Evolutionary conservation across 2,329 filamentous ascomycete species (phyloP).

Genomic region (Penicillium expansum): DNA sequence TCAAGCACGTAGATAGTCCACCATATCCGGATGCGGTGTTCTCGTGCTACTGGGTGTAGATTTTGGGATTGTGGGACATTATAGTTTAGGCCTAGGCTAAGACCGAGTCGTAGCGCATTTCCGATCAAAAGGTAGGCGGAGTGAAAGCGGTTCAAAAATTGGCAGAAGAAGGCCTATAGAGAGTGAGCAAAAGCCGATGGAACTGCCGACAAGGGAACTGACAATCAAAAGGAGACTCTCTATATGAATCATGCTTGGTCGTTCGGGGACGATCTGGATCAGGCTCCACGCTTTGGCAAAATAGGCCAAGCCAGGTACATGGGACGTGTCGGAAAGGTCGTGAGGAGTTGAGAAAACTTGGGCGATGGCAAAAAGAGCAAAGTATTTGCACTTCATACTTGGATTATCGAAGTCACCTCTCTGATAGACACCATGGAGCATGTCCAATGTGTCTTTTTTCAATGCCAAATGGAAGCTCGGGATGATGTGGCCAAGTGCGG

Average conservation of each 20-base stretch:
- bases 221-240: conserved; percentile 41
- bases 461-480: conserved; percentile 31
- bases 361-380: conserved; percentile 41
- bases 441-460: conserved; percentile 34
- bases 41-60: conserved; percentile 32
- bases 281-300: conserved; percentile 39
- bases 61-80: conserved; percentile 28
- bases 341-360: conserved; percentile 41
- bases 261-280: conserved; percentile 40
- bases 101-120: conserved; percentile 38
- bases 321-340: conserved; percentile 13
- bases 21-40: conserved; percentile 33
- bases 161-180: conserved; percentile 25
- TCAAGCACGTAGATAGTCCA: conserved; percentile 35
- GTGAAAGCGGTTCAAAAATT: conserved; percentile 30
- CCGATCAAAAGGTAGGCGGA: conserved; percentile 32
- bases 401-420: conserved; percentile 24
- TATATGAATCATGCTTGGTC: conserved; percentile 42
- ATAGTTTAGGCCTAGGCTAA: conserved; percentile 44
- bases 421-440: conserved; percentile 33
- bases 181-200: not conserved
- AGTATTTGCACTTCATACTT: conserved; percentile 41
- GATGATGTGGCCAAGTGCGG: conserved; percentile 31
- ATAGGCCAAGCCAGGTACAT: conserved; percentile 41
- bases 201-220: not conserved